phyloP scores from a whole-genome alignment of 2,329 filamentous ascomycete genomes.

The Fusarium goolgardi region DNA sequence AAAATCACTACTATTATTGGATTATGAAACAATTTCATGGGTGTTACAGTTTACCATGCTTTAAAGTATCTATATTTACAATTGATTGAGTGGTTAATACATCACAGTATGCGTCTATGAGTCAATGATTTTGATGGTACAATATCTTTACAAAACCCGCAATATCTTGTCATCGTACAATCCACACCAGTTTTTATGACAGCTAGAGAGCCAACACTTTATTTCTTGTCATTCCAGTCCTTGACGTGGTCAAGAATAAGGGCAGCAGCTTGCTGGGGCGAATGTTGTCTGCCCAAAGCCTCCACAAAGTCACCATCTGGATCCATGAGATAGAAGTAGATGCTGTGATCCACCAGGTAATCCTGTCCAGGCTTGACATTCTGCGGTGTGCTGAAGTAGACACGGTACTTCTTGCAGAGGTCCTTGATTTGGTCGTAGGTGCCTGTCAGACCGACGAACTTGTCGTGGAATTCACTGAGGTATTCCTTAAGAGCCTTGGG shows the following conservation, averaged over 20 bases:
- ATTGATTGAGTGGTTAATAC: slow-evolving; percentile 48
- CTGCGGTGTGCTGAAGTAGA: slow-evolving; percentile 95
- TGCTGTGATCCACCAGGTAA: slow-evolving; percentile 98
- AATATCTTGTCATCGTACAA: slow-evolving; percentile 36
- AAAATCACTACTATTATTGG: not conserved
- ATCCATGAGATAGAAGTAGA: slow-evolving; percentile 99
- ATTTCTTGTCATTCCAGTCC: slow-evolving; percentile 57
- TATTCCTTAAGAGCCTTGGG: slow-evolving; percentile 87
- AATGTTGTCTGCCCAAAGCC: slow-evolving; percentile 94
- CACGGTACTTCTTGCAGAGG: slow-evolving; percentile 93
- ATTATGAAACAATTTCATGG: not conserved
- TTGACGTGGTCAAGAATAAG: slow-evolving; percentile 89
- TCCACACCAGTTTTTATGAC: slow-evolving; percentile 21
- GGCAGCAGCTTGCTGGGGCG: slow-evolving; percentile 83
- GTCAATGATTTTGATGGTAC: slow-evolving; percentile 41
- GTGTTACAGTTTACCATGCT: not conserved
- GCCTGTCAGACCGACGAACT: slow-evolving; percentile 89
- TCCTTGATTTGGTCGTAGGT: slow-evolving; percentile 94
- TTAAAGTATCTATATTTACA: slow-evolving; percentile 32
- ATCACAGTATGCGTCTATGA: slow-evolving; percentile 41
- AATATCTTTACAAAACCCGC: slow-evolving; percentile 45
- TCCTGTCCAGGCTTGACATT: slow-evolving; percentile 93
- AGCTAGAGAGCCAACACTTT: not conserved
- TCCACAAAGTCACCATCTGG: slow-evolving; percentile 98
- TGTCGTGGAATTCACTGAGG: slow-evolving; percentile 88